These are phyloP conservation scores for Trichocomaceae sp. DNA, from an alignment of 2,329 filamentous ascomycete species.

Conservation along the genomic window DNA sequence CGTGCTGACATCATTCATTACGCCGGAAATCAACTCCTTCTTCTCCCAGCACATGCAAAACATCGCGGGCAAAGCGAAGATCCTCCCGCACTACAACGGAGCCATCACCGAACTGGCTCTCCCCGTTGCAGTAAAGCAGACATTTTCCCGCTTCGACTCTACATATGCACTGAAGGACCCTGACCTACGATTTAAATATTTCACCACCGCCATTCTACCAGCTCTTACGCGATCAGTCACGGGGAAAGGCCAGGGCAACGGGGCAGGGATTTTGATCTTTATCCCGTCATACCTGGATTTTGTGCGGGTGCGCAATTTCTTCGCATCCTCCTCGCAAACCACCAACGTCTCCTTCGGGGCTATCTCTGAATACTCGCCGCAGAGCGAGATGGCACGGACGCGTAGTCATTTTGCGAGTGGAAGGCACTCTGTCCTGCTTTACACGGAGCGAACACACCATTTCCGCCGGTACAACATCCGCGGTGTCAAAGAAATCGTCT, in stretches of 20 bases:
- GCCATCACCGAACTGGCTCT: conserved; percentile 64
- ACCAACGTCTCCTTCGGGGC: conserved; percentile 64
- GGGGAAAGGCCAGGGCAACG: conserved; percentile 44
- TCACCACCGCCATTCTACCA: conserved; percentile 73
- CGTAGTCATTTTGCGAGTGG: conserved; percentile 81
- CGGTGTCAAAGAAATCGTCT: conserved; percentile 75
- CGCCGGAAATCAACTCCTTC: conserved; percentile 78
- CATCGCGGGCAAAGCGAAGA: conserved; percentile 69
- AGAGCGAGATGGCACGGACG: conserved; percentile 72
- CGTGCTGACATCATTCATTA: conserved; percentile 72
- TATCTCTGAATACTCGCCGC: conserved; percentile 80
- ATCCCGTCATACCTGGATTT: conserved; percentile 94
- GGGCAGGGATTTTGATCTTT: conserved; percentile 72
- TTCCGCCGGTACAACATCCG: conserved; percentile 80
- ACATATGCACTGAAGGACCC: conserved; percentile 66
- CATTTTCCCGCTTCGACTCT: conserved; percentile 79
- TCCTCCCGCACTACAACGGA: conserved; percentile 62
- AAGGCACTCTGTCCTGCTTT: conserved; percentile 74
- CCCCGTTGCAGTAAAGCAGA: conserved; percentile 67
- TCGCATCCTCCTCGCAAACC: conserved; percentile 61
- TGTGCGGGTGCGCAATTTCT: conserved; percentile 84
- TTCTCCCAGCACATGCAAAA: conserved; percentile 72
- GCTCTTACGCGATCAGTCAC: conserved; percentile 57
- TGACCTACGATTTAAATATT: conserved; percentile 84
- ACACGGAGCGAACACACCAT: conserved; percentile 94